Evolutionary conservation across 768 basidiomycete species (phyloP).

Genomic region (Tephrocybe rancida): DNA sequence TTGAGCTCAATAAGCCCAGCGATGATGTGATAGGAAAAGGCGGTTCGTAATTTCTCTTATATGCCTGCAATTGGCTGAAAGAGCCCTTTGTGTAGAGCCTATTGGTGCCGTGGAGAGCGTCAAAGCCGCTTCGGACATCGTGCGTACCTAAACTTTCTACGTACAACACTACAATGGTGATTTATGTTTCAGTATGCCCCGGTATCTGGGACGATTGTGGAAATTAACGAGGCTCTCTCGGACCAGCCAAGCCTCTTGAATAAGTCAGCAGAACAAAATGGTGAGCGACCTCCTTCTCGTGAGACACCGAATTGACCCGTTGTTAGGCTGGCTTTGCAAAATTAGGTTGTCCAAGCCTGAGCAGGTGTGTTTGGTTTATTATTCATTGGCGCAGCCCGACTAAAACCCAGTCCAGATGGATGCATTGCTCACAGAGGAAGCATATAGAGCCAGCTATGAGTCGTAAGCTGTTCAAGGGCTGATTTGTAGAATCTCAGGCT

Average conservation of each 20-base stretch:
- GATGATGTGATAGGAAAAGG: conserved; percentile 60
- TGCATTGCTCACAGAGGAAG: conserved; percentile 68
- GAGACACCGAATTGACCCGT: background rate
- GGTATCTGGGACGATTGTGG: conserved; percentile 79
- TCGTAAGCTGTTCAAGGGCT: conserved; percentile 16
- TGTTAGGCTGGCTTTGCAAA: conserved; percentile 93
- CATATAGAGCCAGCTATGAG: conserved; percentile 59
- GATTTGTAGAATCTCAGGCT: background rate
- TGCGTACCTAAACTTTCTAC: conserved; percentile 27
- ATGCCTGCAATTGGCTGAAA: background rate
- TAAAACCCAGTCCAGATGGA: conserved; percentile 54
- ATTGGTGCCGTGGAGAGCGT: conserved; percentile 96
- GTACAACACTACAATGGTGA: conserved; percentile 8
- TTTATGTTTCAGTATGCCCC: conserved; percentile 75
- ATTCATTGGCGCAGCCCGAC: background rate
- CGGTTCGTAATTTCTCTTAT: conserved; percentile 51
- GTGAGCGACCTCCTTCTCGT: conserved; percentile 40
- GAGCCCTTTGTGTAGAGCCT: conserved; percentile 52
- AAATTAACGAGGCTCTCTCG: conserved; percentile 74
- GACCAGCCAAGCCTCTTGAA: conserved; percentile 81
- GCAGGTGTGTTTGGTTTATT: conserved; percentile 53
- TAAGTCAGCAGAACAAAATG: conserved; percentile 82
- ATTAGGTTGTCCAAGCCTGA: conserved; percentile 76
- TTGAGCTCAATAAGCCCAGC: conserved; percentile 80
- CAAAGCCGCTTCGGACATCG: conserved; percentile 95